Conservation (phyloP, 2,329 filamentous ascomycete genomes). For the Capronia epimyces region DNA sequence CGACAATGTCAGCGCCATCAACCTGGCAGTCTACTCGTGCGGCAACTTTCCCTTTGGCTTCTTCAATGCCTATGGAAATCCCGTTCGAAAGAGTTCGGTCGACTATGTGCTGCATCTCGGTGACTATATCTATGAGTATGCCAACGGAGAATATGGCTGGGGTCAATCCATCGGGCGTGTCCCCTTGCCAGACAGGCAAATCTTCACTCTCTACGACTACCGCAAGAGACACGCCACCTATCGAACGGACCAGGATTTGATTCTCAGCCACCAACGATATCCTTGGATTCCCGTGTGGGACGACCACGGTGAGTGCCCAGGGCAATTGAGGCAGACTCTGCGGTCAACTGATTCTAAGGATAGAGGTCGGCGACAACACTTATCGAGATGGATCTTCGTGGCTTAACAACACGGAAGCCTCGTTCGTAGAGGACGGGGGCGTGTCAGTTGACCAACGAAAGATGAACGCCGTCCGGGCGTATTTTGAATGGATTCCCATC, state of each 20-base stretch:
- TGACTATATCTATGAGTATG: constrained; percentile 58
- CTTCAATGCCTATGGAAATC: constrained; percentile 39
- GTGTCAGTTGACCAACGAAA: constrained; percentile 68
- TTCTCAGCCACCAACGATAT: constrained; percentile 51
- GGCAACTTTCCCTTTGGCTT: constrained; percentile 54
- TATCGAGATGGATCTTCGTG: constrained; percentile 58
- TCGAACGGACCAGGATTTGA: constrained; percentile 57
- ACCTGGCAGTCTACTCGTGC: constrained; percentile 66
- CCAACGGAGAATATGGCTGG: constrained; percentile 47
- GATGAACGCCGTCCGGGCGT: constrained; percentile 64
- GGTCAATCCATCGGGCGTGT: constrained; percentile 50
- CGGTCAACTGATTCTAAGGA: not conserved
- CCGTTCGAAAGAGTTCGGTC: constrained; percentile 54
- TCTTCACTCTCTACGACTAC: constrained; percentile 47
- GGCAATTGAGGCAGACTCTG: not conserved
- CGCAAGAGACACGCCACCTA: constrained; percentile 55
- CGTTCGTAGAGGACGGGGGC: constrained; percentile 52
- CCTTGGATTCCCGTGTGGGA: constrained; percentile 63
- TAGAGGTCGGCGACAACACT: constrained; percentile 58
- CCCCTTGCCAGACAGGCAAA: constrained; percentile 49
- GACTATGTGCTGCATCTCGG: constrained; percentile 56
- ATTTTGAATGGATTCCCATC: constrained; percentile 31
- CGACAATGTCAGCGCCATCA: constrained; percentile 54
- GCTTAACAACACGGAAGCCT: constrained; percentile 62
- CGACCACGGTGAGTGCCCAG: constrained; percentile 45